phyloP scores from a whole-genome alignment of 441 rosid genomes.

The Pelargonium fulgidum region DNA sequence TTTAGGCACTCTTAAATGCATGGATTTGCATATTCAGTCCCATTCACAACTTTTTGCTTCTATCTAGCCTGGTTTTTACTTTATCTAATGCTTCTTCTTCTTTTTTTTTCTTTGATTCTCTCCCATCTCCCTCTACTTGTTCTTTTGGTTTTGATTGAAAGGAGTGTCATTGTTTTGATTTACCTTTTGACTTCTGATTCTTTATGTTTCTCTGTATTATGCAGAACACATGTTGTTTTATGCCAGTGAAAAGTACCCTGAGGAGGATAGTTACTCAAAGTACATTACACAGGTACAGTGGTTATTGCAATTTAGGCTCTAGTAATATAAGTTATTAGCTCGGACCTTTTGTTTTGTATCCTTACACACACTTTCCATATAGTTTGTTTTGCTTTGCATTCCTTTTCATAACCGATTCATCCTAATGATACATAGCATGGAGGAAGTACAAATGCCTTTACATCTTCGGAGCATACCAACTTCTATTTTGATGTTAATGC shows the following conservation, averaged over 20 bases:
- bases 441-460: conserved; percentile 78
- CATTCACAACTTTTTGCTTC: not conserved
- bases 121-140: not conserved
- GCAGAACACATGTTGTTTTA: conserved; percentile 94
- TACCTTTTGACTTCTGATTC: not conserved
- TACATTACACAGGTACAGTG: conserved; percentile 61
- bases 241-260: conserved; percentile 80
- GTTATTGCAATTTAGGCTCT: not conserved
- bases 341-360: not conserved
- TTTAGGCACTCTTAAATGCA: not conserved
- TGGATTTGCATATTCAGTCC: not conserved
- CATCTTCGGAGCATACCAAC: conserved; percentile 62
- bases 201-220: not conserved
- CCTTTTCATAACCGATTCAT: conserved; percentile 3
- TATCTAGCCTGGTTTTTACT: not conserved
- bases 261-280: conserved; percentile 83
- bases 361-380: not conserved
- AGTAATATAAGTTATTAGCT: not conserved
- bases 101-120: not conserved
- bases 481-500: conserved; percentile 61
- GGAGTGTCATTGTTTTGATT: not conserved
- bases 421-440: conserved; percentile 57
- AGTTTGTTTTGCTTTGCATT: not conserved
- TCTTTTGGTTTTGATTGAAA: not conserved
- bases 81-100: not conserved